Evolutionary conservation across 768 basidiomycete genomes (phyloP).

Genomic region (Austroboletus festivus): DNA sequence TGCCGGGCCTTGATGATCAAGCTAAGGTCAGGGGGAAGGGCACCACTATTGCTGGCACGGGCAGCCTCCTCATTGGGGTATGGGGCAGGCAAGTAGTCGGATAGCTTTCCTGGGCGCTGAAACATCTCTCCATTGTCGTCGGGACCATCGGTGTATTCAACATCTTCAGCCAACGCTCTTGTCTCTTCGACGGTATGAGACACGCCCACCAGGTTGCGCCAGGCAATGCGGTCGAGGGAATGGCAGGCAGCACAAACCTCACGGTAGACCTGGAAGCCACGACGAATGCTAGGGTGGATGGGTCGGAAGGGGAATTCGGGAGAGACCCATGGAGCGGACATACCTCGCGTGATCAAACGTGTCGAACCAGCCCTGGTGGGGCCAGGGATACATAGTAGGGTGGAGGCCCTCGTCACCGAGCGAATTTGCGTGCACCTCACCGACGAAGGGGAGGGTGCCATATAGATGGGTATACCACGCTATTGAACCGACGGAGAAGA

Average conservation of each 20-base stretch:
- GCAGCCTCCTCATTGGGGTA: constrained; percentile 99
- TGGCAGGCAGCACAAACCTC: constrained; percentile 99
- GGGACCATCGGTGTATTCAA: constrained; percentile 96
- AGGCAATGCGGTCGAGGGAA: constrained; percentile 97
- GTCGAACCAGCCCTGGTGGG: constrained; percentile 83
- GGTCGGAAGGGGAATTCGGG: constrained; percentile 11
- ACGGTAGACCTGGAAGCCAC: constrained; percentile 96
- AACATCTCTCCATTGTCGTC: constrained; percentile 97
- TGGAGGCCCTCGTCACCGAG: constrained; percentile 95
- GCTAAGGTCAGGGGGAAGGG: constrained; percentile 94
- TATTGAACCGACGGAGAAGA: constrained; percentile 81
- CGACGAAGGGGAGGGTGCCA: constrained; percentile 84
- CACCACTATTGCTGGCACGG: constrained; percentile 89
- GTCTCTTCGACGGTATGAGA: constrained; percentile 92
- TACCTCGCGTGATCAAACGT: constrained; percentile 97
- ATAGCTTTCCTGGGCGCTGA: constrained; percentile 95
- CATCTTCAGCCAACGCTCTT: constrained; percentile 90
- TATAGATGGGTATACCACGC: constrained; percentile 97
- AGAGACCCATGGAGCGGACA: constrained; percentile 29
- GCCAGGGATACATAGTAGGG: constrained; percentile 83
- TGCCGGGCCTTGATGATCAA: constrained; percentile 98
- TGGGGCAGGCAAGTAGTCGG: constrained; percentile 92
- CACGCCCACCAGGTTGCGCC: constrained; percentile 98
- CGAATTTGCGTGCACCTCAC: constrained; percentile 89
- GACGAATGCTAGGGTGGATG: constrained; percentile 66